Base-by-base conservation (phyloP, 164 flowering plant genomes). In the Sextonia rubra region DNA sequence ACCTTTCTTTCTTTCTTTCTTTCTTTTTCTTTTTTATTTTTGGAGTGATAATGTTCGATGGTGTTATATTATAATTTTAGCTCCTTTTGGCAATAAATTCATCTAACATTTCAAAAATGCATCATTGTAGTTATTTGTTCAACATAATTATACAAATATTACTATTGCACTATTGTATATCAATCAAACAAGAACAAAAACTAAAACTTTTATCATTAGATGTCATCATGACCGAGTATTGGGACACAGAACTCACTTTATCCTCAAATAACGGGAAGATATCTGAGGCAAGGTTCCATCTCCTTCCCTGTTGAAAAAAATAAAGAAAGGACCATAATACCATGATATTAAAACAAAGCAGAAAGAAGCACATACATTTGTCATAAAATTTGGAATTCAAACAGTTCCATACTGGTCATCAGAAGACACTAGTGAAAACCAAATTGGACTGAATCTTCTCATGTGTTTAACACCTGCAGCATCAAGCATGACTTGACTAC, bases 401-500 rank as follows among this genome's bases (percentile, higher is more conserved):
- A 56, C 20, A 69, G 65, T 49, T 76, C 71, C 96, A 85, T 81
- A 96, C 99, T 86, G 91, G 66, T 93, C 87, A 64, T 86, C 86
- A 56, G 93, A 84, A 68, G 97, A 91, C 75, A 88, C 84, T 37
- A 96, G 74, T 0, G 93, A 86, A 80, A 92, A 96, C 98, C 99
- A 96, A 81, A 96, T 79, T 25, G 97, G 94, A 82, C 77, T 26
- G 73, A 70, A 67, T 83, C 85, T 83, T 79, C 86, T 78, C 63
- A 82, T 79, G 22, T 63, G 66, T 77, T 75, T 89, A 29, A 73
- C 73, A 49, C 82, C 71, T 49, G 75, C 27, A 70, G 85, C 87
- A 86, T 85, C 87, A 32, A 90, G 73, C 78, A 91, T 76, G 49
- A 69, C 75, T 79, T 88, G 92, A 20, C 61, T 49, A 56, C 77